Percentiles rank a stretch among this genome's conserved stretches.
phyloP scores from a whole-genome alignment of 306 rosid species.

The Vigna reflexopilosa region DNA sequence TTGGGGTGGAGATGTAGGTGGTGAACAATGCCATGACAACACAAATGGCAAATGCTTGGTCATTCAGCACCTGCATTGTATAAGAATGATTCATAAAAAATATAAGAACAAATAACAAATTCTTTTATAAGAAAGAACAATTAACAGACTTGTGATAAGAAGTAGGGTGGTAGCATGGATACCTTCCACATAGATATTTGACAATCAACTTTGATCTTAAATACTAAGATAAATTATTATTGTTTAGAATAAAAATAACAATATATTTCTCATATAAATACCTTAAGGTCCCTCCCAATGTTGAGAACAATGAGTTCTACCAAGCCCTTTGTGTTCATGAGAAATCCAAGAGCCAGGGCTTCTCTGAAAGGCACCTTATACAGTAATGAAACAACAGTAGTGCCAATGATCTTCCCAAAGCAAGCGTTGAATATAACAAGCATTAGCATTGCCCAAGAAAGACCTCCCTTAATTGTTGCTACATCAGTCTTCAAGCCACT shows the following conservation, averaged over 20 bases:
- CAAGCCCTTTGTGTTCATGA: constrained; percentile 83
- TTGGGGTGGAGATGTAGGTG: constrained; percentile 79
- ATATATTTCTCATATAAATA: background rate
- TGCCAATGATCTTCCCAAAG: constrained; percentile 74
- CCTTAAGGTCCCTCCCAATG: constrained; percentile 85
- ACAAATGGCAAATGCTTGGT: constrained; percentile 73
- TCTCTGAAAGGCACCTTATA: constrained; percentile 65
- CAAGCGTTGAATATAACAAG: constrained; percentile 72
- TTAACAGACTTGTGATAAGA: background rate
- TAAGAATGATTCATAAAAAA: background rate
- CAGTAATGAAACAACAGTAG: constrained; percentile 43
- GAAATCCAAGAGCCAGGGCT: constrained; percentile 71
- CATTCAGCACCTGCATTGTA: constrained; percentile 66
- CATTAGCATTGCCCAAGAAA: constrained; percentile 66
- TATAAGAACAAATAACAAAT: background rate
- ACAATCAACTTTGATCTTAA: too few species aligned
- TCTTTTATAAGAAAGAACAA: background rate
- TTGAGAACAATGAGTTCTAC: constrained; percentile 86
- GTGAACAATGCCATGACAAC: constrained; percentile 79
- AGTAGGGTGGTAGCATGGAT: too few species aligned
- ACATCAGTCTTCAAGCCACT: constrained; percentile 80
- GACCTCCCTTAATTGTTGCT: constrained; percentile 65
- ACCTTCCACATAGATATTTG: too few species aligned
- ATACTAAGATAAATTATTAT: too few species aligned
- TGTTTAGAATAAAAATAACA: too few species aligned